Base-by-base conservation (phyloP, 2,329 filamentous ascomycete species). In the Ceratocystis alfenasii region DNA sequence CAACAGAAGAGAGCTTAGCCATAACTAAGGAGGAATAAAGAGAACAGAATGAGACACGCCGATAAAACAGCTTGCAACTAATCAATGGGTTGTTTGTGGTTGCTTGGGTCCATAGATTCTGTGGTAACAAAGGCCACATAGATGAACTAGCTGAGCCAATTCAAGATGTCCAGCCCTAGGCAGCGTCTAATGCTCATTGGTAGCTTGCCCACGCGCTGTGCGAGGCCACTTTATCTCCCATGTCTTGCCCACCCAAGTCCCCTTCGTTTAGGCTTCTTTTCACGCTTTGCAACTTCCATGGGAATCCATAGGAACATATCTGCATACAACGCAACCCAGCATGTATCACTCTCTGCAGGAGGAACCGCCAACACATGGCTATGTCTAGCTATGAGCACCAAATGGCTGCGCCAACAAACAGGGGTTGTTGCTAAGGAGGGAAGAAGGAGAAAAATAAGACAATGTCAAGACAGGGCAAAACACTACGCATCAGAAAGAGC, bases 221-320 rank as follows among this genome's bases (percentile, higher is more conserved):
- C 53, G 28, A 20, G 28, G 53, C 6, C 53, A 57, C n/a, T 59
- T 33, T 33, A 36, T 59, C 17, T 12, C 17, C 28, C 15, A 59
- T n/a, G 28, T 59, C 28, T 59, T 30, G 28, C 22, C 48, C 8
- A 28, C 17, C 5, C 10, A 28, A 25, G 55, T 10, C 30, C 30
- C 22, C 28, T 36, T 59, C 25, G 55, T 36, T 59, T 20, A 20
- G 55, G 55, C 30, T 59, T 59, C 55, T 59, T 59, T 30, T 17
- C 22, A 25, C 25, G 48, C 20, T 53, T n/a, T 28, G 22, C 22
- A 25, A 25, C 48, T 53, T 53, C 48, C 22, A 53, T 28, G 20
- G 20, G 20, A 53, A 53, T 53, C 20, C 48, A 28, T 25, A 22
- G 22, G 48, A 53, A 53, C 12, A 17, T 20, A 15, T 17, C 6